Percentiles rank a stretch among this genome's conserved stretches.
phyloP scores from a whole-genome alignment of 1,284 basidiomycete genomes.

The Austroboletus niveus region DNA sequence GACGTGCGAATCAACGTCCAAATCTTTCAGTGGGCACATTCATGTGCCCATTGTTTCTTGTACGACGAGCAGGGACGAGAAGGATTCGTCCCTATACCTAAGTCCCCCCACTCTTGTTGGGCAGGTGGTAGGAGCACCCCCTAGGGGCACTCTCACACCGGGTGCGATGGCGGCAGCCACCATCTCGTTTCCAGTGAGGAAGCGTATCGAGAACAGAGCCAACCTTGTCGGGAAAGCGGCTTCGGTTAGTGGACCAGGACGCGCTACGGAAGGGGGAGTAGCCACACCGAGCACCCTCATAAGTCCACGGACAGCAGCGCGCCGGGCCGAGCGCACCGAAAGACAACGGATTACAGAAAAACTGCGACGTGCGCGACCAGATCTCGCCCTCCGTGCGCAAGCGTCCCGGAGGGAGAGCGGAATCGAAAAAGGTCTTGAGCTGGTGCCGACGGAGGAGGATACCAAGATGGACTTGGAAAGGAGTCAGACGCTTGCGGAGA shows the following conservation, averaged over 20 bases:
- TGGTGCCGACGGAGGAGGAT: slow-evolving; percentile 9
- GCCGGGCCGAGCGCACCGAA: slow-evolving; percentile 18
- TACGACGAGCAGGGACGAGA: not conserved
- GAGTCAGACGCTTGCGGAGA: slow-evolving; percentile 23
- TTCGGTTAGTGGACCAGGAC: not conserved
- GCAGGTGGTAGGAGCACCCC: not conserved
- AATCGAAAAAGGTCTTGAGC: not conserved
- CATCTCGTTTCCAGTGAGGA: slow-evolving; percentile 25
- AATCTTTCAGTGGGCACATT: not conserved
- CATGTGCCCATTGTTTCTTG: slow-evolving; percentile 1
- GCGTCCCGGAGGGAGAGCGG: not conserved
- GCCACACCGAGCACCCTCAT: not conserved
- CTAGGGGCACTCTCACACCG: not conserved
- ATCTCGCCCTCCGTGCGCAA: slow-evolving; percentile 17
- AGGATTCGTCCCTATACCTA: not conserved
- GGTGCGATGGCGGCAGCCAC: slow-evolving; percentile 9
- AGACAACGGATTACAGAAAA: slow-evolving; percentile 27
- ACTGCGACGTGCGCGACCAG: slow-evolving; percentile 30
- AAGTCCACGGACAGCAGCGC: slow-evolving; percentile 20
- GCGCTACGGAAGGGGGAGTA: not conserved
- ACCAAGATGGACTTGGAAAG: slow-evolving; percentile 27
- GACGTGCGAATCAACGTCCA: not conserved
- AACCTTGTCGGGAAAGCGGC: slow-evolving; percentile 4
- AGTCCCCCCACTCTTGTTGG: not conserved
- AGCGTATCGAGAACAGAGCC: slow-evolving; percentile 2